Conservation (phyloP, 2,329 filamentous ascomycete species). For the Trichocomaceae sp. region DNA sequence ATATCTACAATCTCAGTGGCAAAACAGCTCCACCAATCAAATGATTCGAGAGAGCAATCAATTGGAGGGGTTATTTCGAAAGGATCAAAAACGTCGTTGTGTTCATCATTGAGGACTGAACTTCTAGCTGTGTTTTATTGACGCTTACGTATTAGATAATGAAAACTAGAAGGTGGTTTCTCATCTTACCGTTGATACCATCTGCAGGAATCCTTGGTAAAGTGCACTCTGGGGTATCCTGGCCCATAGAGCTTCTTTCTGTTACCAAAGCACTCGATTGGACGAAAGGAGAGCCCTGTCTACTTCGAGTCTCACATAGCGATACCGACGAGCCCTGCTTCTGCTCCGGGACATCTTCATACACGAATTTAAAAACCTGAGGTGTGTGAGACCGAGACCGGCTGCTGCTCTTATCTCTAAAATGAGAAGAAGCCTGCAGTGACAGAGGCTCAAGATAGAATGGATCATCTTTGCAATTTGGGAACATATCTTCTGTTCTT, state of each 20-base stretch:
- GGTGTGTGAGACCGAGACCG: not conserved
- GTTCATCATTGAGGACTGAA: not conserved
- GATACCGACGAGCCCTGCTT: not conserved
- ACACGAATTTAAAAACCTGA: not conserved
- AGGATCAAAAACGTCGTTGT: not conserved
- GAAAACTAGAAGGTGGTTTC: not conserved
- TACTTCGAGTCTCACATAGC: not conserved
- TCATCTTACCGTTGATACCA: not conserved
- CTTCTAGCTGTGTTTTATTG: not conserved
- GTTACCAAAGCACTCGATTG: not conserved
- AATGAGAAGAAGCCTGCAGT: not conserved
- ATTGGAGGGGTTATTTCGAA: not conserved
- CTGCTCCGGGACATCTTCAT: not conserved
- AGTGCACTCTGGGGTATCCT: not conserved
- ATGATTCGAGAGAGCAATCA: not conserved
- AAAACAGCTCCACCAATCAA: not conserved
- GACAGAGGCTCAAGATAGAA: conserved; percentile 8
- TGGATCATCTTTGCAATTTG: not conserved
- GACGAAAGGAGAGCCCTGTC: not conserved
- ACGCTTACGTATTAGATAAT: not conserved
- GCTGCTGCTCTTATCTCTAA: not conserved
- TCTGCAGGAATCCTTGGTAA: not conserved
- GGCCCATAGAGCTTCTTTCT: too few relatives aligned
- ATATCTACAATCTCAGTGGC: not conserved
- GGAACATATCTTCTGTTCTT: not conserved